Evolutionary conservation across 345 rosid genomes (phyloP).

Genomic region (Bruguiera gymnorhiza): DNA sequence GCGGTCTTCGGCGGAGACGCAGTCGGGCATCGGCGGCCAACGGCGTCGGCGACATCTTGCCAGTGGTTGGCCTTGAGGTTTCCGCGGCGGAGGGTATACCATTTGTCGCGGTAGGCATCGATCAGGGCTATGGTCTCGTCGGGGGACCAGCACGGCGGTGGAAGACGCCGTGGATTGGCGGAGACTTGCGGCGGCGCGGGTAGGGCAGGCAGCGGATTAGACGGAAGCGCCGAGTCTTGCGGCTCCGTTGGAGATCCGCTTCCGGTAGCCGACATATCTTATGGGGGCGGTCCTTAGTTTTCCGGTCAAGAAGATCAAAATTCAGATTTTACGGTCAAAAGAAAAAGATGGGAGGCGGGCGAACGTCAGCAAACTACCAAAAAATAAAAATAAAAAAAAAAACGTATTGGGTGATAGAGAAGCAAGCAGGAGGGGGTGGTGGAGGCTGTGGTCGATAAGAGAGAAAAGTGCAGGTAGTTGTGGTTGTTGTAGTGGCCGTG

Average conservation of each 20-base stretch:
- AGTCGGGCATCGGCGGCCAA: constrained; percentile 53
- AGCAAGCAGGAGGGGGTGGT: neutral
- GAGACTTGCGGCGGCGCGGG: constrained; percentile 18
- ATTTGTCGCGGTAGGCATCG: constrained; percentile 80
- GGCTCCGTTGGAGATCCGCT: constrained; percentile 8
- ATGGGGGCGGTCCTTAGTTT: neutral
- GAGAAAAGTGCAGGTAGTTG: neutral
- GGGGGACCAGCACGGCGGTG: constrained; percentile 94
- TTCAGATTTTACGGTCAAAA: neutral
- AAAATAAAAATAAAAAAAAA: neutral
- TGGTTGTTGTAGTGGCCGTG: constrained; percentile 17
- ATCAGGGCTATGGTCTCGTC: constrained; percentile 81
- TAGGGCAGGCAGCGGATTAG: constrained; percentile 9
- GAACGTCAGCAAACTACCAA: too few species aligned
- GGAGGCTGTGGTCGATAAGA: neutral
- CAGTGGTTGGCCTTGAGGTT: constrained; percentile 91
- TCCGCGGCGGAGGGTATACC: constrained; percentile 87
- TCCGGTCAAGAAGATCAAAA: neutral
- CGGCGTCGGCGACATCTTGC: constrained; percentile 86
- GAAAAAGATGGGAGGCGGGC: neutral
- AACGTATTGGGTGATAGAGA: neutral
- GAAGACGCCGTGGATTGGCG: constrained; percentile 64
- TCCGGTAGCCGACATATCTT: constrained; percentile 7
- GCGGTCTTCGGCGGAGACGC: constrained; percentile 69
- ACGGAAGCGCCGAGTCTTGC: constrained; percentile 4